phyloP scores from a whole-genome alignment of 352 stramenopile genomes.

The Globisporangium parvum region DNA sequence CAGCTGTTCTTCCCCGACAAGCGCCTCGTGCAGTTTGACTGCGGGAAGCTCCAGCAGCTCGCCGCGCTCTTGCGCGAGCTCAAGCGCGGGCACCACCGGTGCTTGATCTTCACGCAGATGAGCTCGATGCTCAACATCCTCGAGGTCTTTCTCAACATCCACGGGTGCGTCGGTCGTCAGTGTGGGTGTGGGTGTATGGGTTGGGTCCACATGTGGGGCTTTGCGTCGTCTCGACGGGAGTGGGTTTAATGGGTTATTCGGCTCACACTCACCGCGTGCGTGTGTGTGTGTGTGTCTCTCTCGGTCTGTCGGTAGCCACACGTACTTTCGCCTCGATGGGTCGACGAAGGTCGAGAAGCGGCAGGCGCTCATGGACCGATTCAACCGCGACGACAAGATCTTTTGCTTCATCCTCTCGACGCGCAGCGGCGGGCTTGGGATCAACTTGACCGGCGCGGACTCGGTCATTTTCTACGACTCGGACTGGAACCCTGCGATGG shows the following conservation, averaged over 20 bases:
- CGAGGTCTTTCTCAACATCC: slow-evolving; percentile 97
- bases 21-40: slow-evolving; percentile 97
- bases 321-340: slow-evolving; percentile 98
- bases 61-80: slow-evolving; percentile 92
- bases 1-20: slow-evolving; percentile 97
- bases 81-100: slow-evolving; percentile 92
- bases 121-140: slow-evolving; percentile 99
- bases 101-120: slow-evolving; percentile 98
- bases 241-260: background rate
- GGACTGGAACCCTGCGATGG: slow-evolving; percentile 94
- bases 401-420: slow-evolving; percentile 99
- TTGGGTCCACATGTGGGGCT: too few relatives aligned
- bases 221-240: too few relatives aligned
- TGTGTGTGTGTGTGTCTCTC: too few relatives aligned
- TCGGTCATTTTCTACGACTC: slow-evolving; percentile 92
- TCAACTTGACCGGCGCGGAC: slow-evolving; percentile 98
- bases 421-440: slow-evolving; percentile 94
- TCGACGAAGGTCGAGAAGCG: slow-evolving; percentile 94
- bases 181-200: background rate
- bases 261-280: too few relatives aligned
- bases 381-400: slow-evolving; percentile 96
- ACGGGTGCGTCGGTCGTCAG: slow-evolving; percentile 50
- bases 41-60: slow-evolving; percentile 89
- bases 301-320: slow-evolving; percentile 42
- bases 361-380: slow-evolving; percentile 97